phyloP scores from a whole-genome alignment of 345 rosid species.

The Euphorbia lathyris region DNA sequence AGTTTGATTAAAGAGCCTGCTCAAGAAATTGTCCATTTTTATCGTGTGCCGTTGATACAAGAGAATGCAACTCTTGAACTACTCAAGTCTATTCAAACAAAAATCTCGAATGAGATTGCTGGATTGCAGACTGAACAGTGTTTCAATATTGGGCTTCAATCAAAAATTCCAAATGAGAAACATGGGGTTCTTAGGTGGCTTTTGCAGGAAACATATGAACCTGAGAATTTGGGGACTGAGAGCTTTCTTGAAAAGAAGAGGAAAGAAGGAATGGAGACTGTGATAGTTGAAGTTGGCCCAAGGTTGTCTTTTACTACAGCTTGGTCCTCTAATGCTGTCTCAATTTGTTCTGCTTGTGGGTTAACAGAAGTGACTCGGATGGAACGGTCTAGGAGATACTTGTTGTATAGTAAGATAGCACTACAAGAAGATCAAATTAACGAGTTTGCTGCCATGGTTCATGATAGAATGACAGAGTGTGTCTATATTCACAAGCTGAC shows the following conservation, averaged over 20 bases:
- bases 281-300: too few species aligned
- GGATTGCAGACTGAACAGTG: slow-evolving; percentile 77
- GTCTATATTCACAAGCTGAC: slow-evolving; percentile 52
- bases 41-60: too few species aligned
- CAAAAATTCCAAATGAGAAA: too few species aligned
- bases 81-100: slow-evolving; percentile 59
- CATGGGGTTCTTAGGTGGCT: too few species aligned
- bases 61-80: too few species aligned
- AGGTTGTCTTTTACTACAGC: slow-evolving; percentile 89
- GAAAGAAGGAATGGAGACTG: too few species aligned
- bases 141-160: too few species aligned
- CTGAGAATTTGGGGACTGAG: too few species aligned
- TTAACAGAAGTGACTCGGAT: slow-evolving; percentile 66
- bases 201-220: too few species aligned
- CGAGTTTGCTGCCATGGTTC: slow-evolving; percentile 78
- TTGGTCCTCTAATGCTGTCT: slow-evolving; percentile 92
- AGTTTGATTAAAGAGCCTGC: slow-evolving; percentile 55
- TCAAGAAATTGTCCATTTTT: slow-evolving; percentile 62
- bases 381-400: slow-evolving; percentile 85
- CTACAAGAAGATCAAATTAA: slow-evolving; percentile 52
- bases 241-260: too few species aligned
- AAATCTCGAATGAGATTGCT: slow-evolving; percentile 61
- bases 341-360: slow-evolving; percentile 77
- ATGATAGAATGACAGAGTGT: slow-evolving; percentile 90
- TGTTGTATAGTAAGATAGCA: slow-evolving; percentile 54